Evolutionary conservation across 192 early-diverging fungal species (phyloP).

Genomic region (Umbelopsis isabellina): DNA sequence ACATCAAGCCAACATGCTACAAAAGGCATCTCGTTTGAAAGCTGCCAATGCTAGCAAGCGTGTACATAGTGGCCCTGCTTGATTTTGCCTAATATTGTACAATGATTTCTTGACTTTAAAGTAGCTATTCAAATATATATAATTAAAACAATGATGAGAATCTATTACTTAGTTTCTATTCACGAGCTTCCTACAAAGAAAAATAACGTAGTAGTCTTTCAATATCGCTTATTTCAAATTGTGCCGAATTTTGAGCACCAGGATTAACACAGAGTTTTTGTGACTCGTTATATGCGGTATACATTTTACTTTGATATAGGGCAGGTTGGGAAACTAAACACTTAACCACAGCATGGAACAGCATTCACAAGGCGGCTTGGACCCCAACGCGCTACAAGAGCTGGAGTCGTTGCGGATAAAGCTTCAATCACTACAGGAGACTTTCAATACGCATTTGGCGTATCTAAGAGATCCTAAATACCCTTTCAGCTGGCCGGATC

Average conservation of each 20-base stretch:
- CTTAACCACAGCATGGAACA: not conserved
- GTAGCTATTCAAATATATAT: too few species aligned
- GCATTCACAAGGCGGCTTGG: slow-evolving; percentile 26
- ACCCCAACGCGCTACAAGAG: slow-evolving; percentile 35
- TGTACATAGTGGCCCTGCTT: not conserved
- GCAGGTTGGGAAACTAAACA: not conserved
- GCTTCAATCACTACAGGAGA: slow-evolving; percentile 42
- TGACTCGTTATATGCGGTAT: not conserved
- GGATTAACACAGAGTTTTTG: not conserved
- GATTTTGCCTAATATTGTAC: not conserved
- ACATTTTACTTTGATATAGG: too few species aligned
- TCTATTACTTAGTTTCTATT: not conserved
- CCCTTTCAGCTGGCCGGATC: slow-evolving; percentile 45
- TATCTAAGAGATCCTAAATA: slow-evolving; percentile 44
- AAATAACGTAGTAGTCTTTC: too few species aligned
- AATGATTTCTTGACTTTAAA: not conserved
- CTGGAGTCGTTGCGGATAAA: slow-evolving; percentile 40
- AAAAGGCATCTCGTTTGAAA: slow-evolving; percentile 32
- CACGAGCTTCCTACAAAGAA: not conserved
- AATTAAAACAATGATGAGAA: too few species aligned
- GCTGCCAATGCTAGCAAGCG: slow-evolving; percentile 16
- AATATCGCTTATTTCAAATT: too few species aligned
- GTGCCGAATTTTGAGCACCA: not conserved
- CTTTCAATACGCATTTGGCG: slow-evolving; percentile 40
- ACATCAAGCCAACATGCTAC: slow-evolving; percentile 37